phyloP scores from a whole-genome alignment of 1,284 basidiomycete species.

The Sparassis latifolia region DNA sequence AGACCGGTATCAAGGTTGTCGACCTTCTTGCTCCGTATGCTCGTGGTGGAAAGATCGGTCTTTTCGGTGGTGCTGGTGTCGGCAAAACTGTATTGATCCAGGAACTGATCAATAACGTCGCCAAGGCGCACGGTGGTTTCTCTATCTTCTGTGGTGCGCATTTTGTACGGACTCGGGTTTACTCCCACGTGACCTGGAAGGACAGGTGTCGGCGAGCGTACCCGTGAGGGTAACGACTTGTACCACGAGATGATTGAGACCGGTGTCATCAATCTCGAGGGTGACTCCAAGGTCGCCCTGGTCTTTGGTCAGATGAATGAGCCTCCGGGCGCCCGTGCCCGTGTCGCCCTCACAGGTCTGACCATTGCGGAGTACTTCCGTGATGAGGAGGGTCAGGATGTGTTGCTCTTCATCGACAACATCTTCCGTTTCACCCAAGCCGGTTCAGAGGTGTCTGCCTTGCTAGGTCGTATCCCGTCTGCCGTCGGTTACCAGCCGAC shows the following conservation, averaged over 20 bases:
- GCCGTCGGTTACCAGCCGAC: conserved; percentile 99
- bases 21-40: conserved; percentile 98
- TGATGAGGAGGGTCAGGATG: conserved; percentile 99
- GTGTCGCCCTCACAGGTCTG: conserved; percentile 97
- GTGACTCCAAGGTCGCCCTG: conserved; percentile 98
- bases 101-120: conserved; percentile 99
- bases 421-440: conserved; percentile 99
- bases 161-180: not conserved
- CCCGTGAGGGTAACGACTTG: conserved; percentile 99
- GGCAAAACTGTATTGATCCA: conserved; percentile 99
- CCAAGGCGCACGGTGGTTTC: conserved; percentile 99
- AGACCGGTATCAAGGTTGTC: conserved; percentile 99
- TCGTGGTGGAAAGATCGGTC: conserved; percentile 99
- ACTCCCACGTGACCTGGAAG: not conserved
- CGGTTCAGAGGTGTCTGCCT: conserved; percentile 99
- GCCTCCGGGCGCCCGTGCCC: conserved; percentile 99
- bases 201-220: conserved; percentile 96
- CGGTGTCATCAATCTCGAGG: conserved; percentile 98
- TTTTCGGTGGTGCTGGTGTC: conserved; percentile 99
- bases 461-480: conserved; percentile 99
- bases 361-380: conserved; percentile 99
- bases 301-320: conserved; percentile 99
- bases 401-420: conserved; percentile 99
- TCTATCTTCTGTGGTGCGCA: conserved; percentile 92
- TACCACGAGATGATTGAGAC: conserved; percentile 99